These are phyloP conservation scores for Penicillium sp. DNA, from an alignment of 2,329 filamentous ascomycete genomes.

Conservation along the genomic window DNA sequence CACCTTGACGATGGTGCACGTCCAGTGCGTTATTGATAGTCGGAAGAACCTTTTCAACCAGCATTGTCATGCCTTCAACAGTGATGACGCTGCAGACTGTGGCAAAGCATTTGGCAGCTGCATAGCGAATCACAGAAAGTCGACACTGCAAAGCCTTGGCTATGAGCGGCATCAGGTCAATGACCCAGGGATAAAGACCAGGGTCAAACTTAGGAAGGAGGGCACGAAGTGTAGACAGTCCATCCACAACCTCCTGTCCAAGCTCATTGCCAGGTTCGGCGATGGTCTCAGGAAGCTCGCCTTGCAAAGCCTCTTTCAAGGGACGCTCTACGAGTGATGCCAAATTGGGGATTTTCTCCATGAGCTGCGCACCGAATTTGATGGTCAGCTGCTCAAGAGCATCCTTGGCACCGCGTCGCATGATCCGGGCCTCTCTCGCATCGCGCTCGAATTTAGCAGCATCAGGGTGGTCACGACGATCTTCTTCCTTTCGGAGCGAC, in stretches of 20 bases:
- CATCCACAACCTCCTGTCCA: constrained; percentile 91
- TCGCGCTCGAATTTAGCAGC: constrained; percentile 85
- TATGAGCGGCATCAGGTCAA: constrained; percentile 76
- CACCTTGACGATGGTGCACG: constrained; percentile 82
- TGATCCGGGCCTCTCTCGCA: constrained; percentile 81
- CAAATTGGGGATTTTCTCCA: constrained; percentile 80
- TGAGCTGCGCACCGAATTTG: constrained; percentile 69
- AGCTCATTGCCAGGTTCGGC: constrained; percentile 66
- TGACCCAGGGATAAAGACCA: constrained; percentile 70
- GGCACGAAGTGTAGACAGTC: constrained; percentile 84
- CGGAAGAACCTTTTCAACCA: constrained; percentile 88
- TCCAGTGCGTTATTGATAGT: constrained; percentile 88
- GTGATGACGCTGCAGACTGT: constrained; percentile 96
- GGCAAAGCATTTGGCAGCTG: constrained; percentile 93
- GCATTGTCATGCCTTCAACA: constrained; percentile 88
- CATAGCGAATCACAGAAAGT: constrained; percentile 89
- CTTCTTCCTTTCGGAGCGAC: constrained; percentile 94
- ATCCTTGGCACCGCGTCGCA: constrained; percentile 87
- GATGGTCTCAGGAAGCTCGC: constrained; percentile 63
- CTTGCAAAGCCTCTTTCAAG: constrained; percentile 66
- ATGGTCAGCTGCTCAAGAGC: constrained; percentile 80
- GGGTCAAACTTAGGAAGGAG: constrained; percentile 82
- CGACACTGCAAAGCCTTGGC: constrained; percentile 82
- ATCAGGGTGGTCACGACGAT: constrained; percentile 86
- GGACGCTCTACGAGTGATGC: constrained; percentile 75